Evolutionary conservation across 2,329 filamentous ascomycete species (phyloP).

Genomic region (Fusarium incarnatum): DNA sequence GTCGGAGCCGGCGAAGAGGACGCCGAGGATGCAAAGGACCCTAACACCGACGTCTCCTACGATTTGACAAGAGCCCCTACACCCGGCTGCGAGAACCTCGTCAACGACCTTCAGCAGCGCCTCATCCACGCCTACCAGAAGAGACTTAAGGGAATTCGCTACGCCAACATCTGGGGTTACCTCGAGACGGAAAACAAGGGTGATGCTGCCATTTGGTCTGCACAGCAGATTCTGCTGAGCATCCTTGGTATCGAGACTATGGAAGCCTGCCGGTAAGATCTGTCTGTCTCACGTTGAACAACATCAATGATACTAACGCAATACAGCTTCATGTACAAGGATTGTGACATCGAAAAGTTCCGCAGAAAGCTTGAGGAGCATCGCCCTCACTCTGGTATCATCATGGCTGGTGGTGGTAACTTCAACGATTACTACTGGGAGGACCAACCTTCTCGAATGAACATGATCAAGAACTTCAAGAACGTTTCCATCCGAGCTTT

Average conservation of each 20-base stretch:
- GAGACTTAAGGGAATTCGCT: slow-evolving; percentile 42
- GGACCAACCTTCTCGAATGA: slow-evolving; percentile 47
- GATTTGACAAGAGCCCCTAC: slow-evolving; percentile 37
- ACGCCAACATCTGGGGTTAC: slow-evolving; percentile 47
- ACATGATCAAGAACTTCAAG: slow-evolving; percentile 44
- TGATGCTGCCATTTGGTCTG: slow-evolving; percentile 46
- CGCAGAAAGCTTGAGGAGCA: slow-evolving; percentile 40
- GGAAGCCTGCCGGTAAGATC: slow-evolving; percentile 44
- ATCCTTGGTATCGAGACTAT: slow-evolving; percentile 47
- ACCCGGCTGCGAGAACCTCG: slow-evolving; percentile 41
- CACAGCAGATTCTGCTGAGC: slow-evolving; percentile 44
- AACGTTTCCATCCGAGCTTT: slow-evolving; percentile 43
- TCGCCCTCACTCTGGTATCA: slow-evolving; percentile 45
- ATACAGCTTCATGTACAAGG: slow-evolving; percentile 43
- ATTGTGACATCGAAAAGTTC: slow-evolving; percentile 43
- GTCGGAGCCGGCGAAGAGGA: slow-evolving; percentile 35
- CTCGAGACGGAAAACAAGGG: slow-evolving; percentile 48
- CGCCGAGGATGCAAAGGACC: slow-evolving; percentile 23
- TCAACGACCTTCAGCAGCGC: slow-evolving; percentile 46
- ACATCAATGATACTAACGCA: slow-evolving; percentile 25
- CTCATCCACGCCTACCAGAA: slow-evolving; percentile 44
- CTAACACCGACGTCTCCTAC: slow-evolving; percentile 41
- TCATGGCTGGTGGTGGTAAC: slow-evolving; percentile 47
- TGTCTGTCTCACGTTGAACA: slow-evolving; percentile 13
- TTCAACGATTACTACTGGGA: slow-evolving; percentile 48